Conservation (phyloP, 169 alveolate genomes). For the Toxoplasma gondii region DNA sequence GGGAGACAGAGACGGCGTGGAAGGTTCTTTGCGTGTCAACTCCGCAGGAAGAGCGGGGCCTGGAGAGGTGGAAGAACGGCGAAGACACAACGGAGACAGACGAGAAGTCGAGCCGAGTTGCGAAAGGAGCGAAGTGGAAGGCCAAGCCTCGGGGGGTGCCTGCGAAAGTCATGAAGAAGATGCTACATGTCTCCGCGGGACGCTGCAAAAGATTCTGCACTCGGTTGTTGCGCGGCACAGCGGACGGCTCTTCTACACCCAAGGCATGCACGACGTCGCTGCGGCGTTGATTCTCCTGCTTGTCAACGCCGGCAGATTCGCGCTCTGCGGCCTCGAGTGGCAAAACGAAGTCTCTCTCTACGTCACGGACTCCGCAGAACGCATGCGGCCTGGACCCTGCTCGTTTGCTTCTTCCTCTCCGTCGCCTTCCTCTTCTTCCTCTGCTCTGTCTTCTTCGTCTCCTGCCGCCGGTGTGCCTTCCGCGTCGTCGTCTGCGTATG, state of each 20-base stretch:
- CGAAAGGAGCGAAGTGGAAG: neutral
- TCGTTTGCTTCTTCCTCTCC: neutral
- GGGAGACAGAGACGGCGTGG: neutral
- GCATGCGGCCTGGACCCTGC: neutral
- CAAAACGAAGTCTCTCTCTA: neutral
- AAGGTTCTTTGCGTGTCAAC: neutral
- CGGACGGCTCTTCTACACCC: slow-evolving; percentile 17
- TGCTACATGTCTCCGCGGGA: neutral
- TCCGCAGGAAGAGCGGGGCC: too few species aligned
- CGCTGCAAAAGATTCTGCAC: neutral
- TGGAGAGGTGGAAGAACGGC: too few species aligned
- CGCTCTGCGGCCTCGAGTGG: neutral
- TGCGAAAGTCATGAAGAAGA: too few species aligned
- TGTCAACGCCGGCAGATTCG: neutral
- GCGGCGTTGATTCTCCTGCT: slow-evolving; percentile 31
- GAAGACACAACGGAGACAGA: neutral
- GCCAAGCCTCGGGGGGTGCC: neutral
- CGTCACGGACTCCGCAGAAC: neutral
- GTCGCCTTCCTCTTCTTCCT: neutral
- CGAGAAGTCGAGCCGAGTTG: neutral
- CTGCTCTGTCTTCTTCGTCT: neutral
- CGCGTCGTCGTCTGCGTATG: neutral
- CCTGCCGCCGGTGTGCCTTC: neutral
- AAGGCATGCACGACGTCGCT: slow-evolving; percentile 36
- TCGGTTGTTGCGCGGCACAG: slow-evolving; percentile 11